These are phyloP conservation scores for Coprinopsis cinerea DNA, from an alignment of 768 basidiomycete genomes.

Conservation along the genomic window DNA sequence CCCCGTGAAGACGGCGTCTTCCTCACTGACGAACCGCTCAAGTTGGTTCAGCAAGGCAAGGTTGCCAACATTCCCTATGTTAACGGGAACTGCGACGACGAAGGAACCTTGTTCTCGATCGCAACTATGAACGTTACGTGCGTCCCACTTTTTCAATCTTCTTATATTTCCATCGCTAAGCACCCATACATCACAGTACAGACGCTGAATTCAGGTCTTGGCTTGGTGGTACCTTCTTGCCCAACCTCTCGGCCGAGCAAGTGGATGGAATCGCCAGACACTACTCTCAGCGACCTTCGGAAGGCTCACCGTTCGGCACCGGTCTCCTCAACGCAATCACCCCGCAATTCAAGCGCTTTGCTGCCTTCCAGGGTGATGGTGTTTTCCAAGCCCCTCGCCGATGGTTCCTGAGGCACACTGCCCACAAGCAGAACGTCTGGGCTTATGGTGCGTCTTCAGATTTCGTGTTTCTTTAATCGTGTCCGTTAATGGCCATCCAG, in stretches of 20 bases:
- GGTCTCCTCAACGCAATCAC: slow-evolving; percentile 35
- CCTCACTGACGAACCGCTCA: slow-evolving; percentile 37
- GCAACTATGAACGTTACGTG: slow-evolving; percentile 46
- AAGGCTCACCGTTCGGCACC: slow-evolving; percentile 52
- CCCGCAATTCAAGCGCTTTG: slow-evolving; percentile 43
- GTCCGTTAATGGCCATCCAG: slow-evolving; percentile 19
- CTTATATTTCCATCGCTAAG: no score
- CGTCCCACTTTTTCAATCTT: slow-evolving; percentile 8
- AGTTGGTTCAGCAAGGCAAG: slow-evolving; percentile 35
- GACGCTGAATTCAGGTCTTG: slow-evolving; percentile 18
- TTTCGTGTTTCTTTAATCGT: background rate
- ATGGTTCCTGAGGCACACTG: slow-evolving; percentile 34
- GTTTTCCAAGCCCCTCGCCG: slow-evolving; percentile 46
- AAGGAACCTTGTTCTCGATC: slow-evolving; percentile 51
- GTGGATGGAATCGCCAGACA: slow-evolving; percentile 23
- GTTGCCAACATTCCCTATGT: slow-evolving; percentile 46
- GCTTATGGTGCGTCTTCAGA: slow-evolving; percentile 27
- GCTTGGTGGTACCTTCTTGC: slow-evolving; percentile 26
- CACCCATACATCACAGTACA: slow-evolving; percentile 15
- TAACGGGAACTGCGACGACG: slow-evolving; percentile 53
- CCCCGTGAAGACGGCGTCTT: slow-evolving; percentile 47
- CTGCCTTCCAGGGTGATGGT: slow-evolving; percentile 44
- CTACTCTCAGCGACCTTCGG: slow-evolving; percentile 33
- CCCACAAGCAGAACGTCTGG: slow-evolving; percentile 36
- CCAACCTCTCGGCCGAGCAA: slow-evolving; percentile 22